These are phyloP conservation scores for Castanospermum australe DNA, from an alignment of 306 rosid genomes.

Conservation along the genomic window DNA sequence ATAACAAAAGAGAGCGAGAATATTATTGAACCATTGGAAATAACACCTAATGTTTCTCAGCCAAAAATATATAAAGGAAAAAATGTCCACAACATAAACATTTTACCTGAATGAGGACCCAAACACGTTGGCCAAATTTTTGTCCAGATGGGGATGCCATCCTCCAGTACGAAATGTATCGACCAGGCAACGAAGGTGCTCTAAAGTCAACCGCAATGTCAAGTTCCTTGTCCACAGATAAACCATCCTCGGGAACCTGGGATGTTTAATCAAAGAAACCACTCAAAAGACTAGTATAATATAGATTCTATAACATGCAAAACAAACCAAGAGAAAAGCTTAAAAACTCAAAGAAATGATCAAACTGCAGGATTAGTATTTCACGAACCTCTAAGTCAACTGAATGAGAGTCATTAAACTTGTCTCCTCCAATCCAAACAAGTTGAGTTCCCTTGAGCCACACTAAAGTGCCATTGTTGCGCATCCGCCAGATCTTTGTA, in stretches of 20 bases:
- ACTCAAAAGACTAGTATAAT: slow-evolving; percentile 8
- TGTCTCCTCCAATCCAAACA: slow-evolving; percentile 79
- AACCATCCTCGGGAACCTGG: slow-evolving; percentile 64
- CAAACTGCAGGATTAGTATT: slow-evolving; percentile 12
- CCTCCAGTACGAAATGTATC: slow-evolving; percentile 82
- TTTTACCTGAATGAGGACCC: slow-evolving; percentile 85
- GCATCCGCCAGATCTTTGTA: slow-evolving; percentile 94
- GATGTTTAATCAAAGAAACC: slow-evolving; percentile 4
- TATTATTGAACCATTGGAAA: background rate
- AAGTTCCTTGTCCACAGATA: slow-evolving; percentile 53
- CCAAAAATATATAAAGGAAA: background rate
- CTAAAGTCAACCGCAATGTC: slow-evolving; percentile 83
- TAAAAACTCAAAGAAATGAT: background rate
- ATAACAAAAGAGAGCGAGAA: background rate
- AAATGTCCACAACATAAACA: background rate
- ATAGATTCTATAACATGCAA: background rate
- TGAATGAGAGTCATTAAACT: slow-evolving; percentile 36
- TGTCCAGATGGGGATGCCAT: slow-evolving; percentile 74
- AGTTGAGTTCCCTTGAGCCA: slow-evolving; percentile 86
- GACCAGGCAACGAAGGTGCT: slow-evolving; percentile 75
- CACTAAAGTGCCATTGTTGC: slow-evolving; percentile 58
- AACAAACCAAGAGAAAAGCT: slow-evolving; percentile 5
- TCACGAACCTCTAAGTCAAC: slow-evolving; percentile 66
- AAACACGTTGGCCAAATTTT: slow-evolving; percentile 86
- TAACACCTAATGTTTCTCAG: background rate